Evolutionary conservation across 2,329 filamentous ascomycete genomes (phyloP), one percentile per base, ranked within the genome.

Genomic region (Penicillium brevicompactum): DNA sequence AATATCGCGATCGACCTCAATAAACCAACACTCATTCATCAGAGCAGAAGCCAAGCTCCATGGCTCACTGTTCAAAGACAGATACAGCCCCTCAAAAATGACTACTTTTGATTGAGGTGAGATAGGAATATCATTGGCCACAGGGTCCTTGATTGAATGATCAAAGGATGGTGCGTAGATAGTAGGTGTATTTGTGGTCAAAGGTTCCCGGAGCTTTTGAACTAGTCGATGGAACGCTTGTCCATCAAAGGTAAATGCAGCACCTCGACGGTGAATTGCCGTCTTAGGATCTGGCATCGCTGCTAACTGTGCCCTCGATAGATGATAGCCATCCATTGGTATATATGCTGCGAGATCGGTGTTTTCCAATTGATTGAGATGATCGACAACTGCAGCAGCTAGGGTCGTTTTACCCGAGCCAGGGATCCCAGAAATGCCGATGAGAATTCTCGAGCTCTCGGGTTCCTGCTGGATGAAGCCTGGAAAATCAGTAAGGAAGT

Each of bases 281-380:
- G 81, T 82, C 0, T 69, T 77, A 0, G 93, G 89, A 70, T 97
- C 87, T 1, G 91, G 87, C 84, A 97, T 88, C 34, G 88, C 85
- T 37, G 87, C 87, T 3, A 99, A 87, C 64, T 92, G 87, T 13
- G 87, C 86, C 27, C 92, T 89, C 7, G 92, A 91, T 45, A 94
- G 82, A 75, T 97, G 94, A 78, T 92, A 99, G 63, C 94, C 94
- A 73, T 99, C 94, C 91, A 97, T 96, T 38, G 94, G 91, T 37
- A 37, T 37, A 37, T 14, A 37, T 14, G 34, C 34, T 37, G 34
- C 34, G 34, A 37, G 11, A 24, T 37, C 42, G 2, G 32, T 22
- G 16, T 32, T 31, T 9, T 22, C 30, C 32, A 52, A 38, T 10
- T 52, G 21, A n/a, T 52, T 52, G 7, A 52, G 21, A 9, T 43